Evolutionary conservation across 2,329 filamentous ascomycete species (phyloP).

Genomic region (Apiospora sp.): DNA sequence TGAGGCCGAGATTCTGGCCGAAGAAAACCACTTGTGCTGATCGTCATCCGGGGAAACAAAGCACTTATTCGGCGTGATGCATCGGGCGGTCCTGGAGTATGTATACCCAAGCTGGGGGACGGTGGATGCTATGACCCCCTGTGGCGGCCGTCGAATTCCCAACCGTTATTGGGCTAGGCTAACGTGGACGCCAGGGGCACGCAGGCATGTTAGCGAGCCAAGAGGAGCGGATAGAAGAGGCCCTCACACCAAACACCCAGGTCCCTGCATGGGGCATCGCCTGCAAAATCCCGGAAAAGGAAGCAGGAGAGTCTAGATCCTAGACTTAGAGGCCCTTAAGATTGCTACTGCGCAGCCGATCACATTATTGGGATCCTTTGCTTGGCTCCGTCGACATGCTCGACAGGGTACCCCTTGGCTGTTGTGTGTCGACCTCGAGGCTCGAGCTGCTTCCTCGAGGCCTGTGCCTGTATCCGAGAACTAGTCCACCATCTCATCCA

Average conservation of each 20-base stretch:
- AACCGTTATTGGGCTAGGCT: constrained; percentile 18
- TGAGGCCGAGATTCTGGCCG: constrained; percentile 18
- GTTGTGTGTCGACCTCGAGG: neutral
- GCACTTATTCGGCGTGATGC: neutral
- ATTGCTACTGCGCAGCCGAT: constrained; percentile 12
- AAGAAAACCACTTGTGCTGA: neutral
- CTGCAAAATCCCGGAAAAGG: neutral
- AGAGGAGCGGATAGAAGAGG: neutral
- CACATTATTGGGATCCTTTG: neutral
- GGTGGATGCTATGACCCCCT: constrained; percentile 14
- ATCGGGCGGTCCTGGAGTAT: constrained; percentile 8
- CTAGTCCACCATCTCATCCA: neutral
- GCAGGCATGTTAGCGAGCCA: constrained; percentile 11
- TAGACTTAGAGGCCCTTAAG: neutral
- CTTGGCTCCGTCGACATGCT: neutral
- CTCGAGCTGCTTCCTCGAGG: neutral
- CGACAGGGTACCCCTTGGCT: constrained; percentile 10
- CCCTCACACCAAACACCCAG: neutral
- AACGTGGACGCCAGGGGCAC: constrained; percentile 16
- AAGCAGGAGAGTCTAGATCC: constrained; percentile 5
- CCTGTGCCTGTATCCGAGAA: constrained; percentile 15
- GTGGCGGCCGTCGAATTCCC: neutral
- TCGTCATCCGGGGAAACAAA: constrained; percentile 6
- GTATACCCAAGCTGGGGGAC: constrained; percentile 6
- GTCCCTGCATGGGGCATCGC: constrained; percentile 6